phyloP scores from a whole-genome alignment of 2,329 filamentous ascomycete species.

The Mycosphaerella sp. region DNA sequence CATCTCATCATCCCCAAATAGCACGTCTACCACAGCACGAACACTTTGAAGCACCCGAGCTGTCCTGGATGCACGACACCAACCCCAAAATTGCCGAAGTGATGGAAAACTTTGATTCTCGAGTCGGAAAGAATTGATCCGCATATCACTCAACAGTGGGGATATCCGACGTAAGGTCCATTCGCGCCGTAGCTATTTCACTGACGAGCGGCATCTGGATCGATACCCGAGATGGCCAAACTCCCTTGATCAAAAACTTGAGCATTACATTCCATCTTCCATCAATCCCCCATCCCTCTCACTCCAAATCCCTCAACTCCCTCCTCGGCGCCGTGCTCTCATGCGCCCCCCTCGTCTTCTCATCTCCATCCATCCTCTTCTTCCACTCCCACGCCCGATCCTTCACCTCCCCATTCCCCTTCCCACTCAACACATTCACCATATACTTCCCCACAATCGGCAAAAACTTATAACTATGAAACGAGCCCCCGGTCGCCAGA shows the following conservation, averaged over 20 bases:
- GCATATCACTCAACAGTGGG: neutral
- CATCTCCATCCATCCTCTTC: conserved; percentile 13
- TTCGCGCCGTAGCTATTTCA: conserved; percentile 12
- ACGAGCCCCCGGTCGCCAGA: conserved; percentile 56
- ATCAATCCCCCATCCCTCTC: neutral
- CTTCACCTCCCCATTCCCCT: conserved; percentile 35
- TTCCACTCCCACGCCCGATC: conserved; percentile 27
- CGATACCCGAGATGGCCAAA: neutral
- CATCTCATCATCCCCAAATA: neutral
- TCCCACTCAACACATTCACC: conserved; percentile 37
- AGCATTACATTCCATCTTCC: no score
- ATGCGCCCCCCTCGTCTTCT: conserved; percentile 14
- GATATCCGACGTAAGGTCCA: conserved; percentile 13
- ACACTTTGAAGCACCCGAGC: conserved; percentile 10
- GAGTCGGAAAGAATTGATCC: neutral
- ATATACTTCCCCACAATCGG: conserved; percentile 57
- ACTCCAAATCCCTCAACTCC: conserved; percentile 13
- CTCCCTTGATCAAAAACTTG: no score
- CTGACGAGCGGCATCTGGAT: conserved; percentile 16
- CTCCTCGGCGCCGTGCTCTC: conserved; percentile 17
- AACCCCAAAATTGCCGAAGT: neutral
- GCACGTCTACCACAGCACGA: conserved; percentile 1
- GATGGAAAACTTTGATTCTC: neutral
- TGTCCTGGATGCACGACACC: conserved; percentile 5
- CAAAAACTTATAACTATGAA: conserved; percentile 51